phyloP scores from a whole-genome alignment of 2,329 filamentous ascomycete species.

The Colletotrichum trifolii region DNA sequence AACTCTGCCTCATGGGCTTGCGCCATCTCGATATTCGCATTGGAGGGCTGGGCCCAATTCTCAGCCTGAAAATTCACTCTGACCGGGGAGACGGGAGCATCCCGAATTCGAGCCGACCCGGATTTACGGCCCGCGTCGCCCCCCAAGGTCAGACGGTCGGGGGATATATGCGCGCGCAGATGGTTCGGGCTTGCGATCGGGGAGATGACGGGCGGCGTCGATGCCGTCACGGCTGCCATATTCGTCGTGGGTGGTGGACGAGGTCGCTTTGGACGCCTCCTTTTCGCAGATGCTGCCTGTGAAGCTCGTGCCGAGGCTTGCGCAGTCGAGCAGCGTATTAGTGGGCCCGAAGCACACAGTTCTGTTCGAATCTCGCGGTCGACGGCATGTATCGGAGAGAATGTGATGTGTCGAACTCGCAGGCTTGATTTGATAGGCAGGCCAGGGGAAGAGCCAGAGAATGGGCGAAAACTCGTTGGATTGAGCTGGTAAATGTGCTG shows the following conservation, averaged over 20 bases:
- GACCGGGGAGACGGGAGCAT: constrained; percentile 66
- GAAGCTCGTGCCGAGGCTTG: neutral
- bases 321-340: neutral
- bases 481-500: no score
- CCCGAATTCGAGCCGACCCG: constrained; percentile 59
- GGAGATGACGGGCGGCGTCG: constrained; percentile 46
- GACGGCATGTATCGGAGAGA: no score
- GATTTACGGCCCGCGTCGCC: constrained; percentile 47
- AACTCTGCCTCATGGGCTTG: constrained; percentile 42
- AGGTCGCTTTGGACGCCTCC: neutral
- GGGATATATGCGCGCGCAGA: constrained; percentile 46
- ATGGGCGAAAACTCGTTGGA: no score
- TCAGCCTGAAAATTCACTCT: constrained; percentile 65
- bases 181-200: constrained; percentile 41
- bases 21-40: constrained; percentile 61
- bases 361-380: neutral
- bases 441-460: neutral
- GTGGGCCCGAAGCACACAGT: neutral
- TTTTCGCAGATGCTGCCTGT: neutral
- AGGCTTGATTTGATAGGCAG: neutral
- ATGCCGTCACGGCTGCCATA: constrained; percentile 36
- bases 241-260: neutral
- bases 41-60: constrained; percentile 63
- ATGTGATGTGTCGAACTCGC: no score
- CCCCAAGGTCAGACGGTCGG: constrained; percentile 43